Conservation (phyloP, 2,329 filamentous ascomycete species). For the Xylaria hypoxylon region DNA sequence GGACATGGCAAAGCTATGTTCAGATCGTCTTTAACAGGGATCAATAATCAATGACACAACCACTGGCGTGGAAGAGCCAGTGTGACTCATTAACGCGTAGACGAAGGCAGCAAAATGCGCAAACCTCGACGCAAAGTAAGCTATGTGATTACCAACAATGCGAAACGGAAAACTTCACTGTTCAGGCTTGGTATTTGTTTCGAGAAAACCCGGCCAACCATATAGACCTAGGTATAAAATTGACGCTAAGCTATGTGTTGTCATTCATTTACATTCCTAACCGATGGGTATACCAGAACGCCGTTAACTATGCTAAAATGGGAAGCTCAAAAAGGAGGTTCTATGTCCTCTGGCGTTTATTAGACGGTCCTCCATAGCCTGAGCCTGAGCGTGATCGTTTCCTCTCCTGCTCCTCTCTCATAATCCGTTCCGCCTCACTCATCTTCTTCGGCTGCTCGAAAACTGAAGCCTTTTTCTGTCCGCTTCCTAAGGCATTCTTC, state of each 20-base stretch:
- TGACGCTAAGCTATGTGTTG: slow-evolving; percentile 33
- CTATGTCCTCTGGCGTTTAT: slow-evolving; percentile 65
- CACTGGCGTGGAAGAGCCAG: not conserved
- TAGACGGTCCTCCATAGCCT: slow-evolving; percentile 59
- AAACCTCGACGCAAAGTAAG: not conserved
- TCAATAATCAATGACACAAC: slow-evolving; percentile 12
- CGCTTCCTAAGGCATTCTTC: slow-evolving; percentile 75
- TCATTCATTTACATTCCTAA: slow-evolving; percentile 14
- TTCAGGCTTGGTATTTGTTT: not conserved
- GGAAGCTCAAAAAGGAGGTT: not conserved
- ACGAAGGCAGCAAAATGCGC: slow-evolving; percentile 1
- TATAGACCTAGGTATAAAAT: not conserved
- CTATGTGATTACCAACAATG: not conserved
- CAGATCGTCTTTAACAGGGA: not conserved
- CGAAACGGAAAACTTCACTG: not conserved
- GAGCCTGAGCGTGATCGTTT: slow-evolving; percentile 68
- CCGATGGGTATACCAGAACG: slow-evolving; percentile 44
- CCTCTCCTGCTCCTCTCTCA: slow-evolving; percentile 83
- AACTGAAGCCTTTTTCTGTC: slow-evolving; percentile 70
- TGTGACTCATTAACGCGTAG: slow-evolving; percentile 13
- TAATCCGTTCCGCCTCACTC: slow-evolving; percentile 88
- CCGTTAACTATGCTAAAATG: slow-evolving; percentile 42
- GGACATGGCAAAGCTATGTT: not conserved
- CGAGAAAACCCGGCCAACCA: not conserved
- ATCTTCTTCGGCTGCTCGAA: slow-evolving; percentile 80